Evolutionary conservation across 306 rosid genomes (phyloP).

Genomic region (Rosa multiflora): DNA sequence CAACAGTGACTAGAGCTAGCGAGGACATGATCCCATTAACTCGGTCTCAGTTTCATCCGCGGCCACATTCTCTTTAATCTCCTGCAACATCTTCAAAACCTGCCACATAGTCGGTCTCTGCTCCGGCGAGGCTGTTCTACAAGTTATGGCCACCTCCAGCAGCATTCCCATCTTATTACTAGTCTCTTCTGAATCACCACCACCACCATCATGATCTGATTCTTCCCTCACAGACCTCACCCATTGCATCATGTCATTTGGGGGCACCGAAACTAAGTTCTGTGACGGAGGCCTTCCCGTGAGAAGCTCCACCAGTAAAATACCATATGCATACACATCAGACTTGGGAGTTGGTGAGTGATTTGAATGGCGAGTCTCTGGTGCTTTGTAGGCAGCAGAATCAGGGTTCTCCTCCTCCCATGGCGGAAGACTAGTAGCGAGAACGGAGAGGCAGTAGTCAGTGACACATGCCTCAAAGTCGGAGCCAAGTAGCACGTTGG

Average conservation of each 20-base stretch:
- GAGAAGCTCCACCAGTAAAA: slow-evolving; percentile 76
- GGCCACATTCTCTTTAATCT: slow-evolving; percentile 65
- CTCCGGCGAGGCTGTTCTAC: slow-evolving; percentile 73
- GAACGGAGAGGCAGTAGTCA: slow-evolving; percentile 73
- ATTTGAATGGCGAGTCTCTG: slow-evolving; percentile 54
- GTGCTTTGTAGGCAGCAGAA: slow-evolving; percentile 61
- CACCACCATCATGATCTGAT: slow-evolving; percentile 37
- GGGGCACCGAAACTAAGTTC: slow-evolving; percentile 42
- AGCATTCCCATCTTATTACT: slow-evolving; percentile 71
- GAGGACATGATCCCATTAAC: slow-evolving; percentile 34
- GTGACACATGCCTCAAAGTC: slow-evolving; percentile 85
- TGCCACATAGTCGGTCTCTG: slow-evolving; percentile 97
- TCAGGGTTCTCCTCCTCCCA: slow-evolving; percentile 39
- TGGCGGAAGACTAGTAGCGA: slow-evolving; percentile 29
- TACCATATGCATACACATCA: slow-evolving; percentile 72
- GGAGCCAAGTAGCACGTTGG: slow-evolving; percentile 79
- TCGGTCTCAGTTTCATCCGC: slow-evolving; percentile 46
- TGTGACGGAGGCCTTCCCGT: slow-evolving; percentile 68
- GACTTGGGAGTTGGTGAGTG: slow-evolving; percentile 53
- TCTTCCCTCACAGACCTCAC: slow-evolving; percentile 57
- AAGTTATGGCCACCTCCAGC: slow-evolving; percentile 69
- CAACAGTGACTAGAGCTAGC: neutral
- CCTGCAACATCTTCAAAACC: slow-evolving; percentile 93
- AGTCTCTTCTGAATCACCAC: neutral
- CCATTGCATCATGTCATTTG: slow-evolving; percentile 63